phyloP scores from a whole-genome alignment of 164 flowering plant genomes.

The Saururus chinensis region DNA sequence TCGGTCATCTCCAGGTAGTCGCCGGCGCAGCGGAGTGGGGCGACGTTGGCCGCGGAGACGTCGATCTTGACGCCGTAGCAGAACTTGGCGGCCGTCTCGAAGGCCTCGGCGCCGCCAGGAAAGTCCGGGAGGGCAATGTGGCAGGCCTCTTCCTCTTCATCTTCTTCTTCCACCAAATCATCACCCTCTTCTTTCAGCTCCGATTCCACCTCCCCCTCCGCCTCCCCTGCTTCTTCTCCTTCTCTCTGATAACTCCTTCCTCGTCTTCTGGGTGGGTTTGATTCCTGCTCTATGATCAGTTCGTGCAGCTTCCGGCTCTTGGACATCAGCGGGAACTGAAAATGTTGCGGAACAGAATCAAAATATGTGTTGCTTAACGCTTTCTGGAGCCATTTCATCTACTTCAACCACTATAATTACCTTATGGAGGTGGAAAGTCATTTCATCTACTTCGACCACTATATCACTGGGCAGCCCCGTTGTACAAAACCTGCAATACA shows the following conservation, averaged over 20 bases:
- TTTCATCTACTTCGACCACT: constrained; percentile 66
- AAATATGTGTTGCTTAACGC: too few relatives aligned
- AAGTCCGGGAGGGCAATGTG: constrained; percentile 44
- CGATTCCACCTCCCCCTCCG: background rate
- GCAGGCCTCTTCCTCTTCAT: constrained; percentile 17
- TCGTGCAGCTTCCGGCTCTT: constrained; percentile 58
- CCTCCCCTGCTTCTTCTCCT: background rate
- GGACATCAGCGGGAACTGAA: constrained; percentile 77
- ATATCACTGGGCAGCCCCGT: constrained; percentile 94
- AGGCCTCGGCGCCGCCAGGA: constrained; percentile 69
- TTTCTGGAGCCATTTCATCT: too few relatives aligned
- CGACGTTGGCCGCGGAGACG: constrained; percentile 42
- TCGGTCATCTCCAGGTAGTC: constrained; percentile 80
- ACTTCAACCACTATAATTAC: constrained; percentile 14
- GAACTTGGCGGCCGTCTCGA: constrained; percentile 75
- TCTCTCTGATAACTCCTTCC: background rate
- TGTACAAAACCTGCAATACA: constrained; percentile 70
- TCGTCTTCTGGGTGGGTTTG: constrained; percentile 4
- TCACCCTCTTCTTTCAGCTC: constrained; percentile 12
- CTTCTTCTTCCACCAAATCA: constrained; percentile 12
- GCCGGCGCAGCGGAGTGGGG: constrained; percentile 75
- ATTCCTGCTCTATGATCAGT: constrained; percentile 50
- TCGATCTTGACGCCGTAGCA: constrained; percentile 82
- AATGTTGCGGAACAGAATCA: background rate
- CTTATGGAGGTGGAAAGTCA: constrained; percentile 90